These are phyloP conservation scores for Micractinium conductrix DNA, from an alignment of 139 green algal species.

Conservation along the genomic window DNA sequence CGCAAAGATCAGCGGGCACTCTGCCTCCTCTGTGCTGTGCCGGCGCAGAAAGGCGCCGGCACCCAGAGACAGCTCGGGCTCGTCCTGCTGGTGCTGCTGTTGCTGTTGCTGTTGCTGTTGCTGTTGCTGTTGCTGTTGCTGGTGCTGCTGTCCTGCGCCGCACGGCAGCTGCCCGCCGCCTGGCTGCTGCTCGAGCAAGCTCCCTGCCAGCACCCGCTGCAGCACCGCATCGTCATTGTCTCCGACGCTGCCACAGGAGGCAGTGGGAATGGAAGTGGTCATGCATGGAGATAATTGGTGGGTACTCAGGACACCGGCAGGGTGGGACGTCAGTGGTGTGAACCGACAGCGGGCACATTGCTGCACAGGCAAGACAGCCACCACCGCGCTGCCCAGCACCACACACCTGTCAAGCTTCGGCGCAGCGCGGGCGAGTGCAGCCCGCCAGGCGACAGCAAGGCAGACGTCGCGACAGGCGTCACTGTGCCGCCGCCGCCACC, in stretches of 20 bases:
- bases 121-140: neutral
- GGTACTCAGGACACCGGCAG: no score
- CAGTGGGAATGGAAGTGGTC: neutral
- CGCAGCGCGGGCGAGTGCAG: neutral
- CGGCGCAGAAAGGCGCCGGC: neutral
- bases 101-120: no score
- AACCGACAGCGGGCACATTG: no score
- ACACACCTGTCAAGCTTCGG: no score
- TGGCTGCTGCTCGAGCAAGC: slow-evolving; percentile 19
- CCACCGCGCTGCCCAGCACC: no score
- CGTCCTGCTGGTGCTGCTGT: neutral
- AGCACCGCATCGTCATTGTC: slow-evolving; percentile 18
- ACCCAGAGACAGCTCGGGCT: no score
- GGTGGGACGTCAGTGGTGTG: no score
- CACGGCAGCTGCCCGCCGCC: no score
- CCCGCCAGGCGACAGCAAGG: neutral
- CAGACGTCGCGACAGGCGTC: neutral
- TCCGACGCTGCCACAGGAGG: neutral
- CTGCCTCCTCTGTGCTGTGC: neutral
- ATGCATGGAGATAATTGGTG: neutral
- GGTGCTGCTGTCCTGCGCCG: neutral
- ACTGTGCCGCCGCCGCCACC: neutral
- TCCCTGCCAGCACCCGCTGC: slow-evolving; percentile 15
- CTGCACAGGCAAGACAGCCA: neutral
- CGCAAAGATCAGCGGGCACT: neutral